phyloP scores from a whole-genome alignment of 768 basidiomycete genomes.

The Dendrothele bispora region DNA sequence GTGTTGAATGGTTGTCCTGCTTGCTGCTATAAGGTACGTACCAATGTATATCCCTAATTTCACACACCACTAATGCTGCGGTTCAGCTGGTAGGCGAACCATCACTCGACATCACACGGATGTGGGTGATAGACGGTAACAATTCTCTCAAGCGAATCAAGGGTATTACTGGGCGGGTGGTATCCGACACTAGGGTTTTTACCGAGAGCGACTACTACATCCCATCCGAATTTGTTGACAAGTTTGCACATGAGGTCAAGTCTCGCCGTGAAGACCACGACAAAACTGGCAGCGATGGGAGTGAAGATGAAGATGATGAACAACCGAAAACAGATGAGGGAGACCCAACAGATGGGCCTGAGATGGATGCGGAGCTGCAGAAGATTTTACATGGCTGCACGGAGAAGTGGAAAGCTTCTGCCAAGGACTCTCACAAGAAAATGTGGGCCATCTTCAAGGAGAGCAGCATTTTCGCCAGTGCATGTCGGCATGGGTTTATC shows the following conservation, averaged over 20 bases:
- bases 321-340: slow-evolving; percentile 4
- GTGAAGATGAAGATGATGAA: slow-evolving; percentile 5
- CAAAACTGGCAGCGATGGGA: slow-evolving; percentile 12
- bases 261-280: background rate
- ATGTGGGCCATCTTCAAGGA: background rate
- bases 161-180: slow-evolving; percentile 12
- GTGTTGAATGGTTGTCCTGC: slow-evolving; percentile 14
- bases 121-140: slow-evolving; percentile 33
- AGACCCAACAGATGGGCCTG: background rate
- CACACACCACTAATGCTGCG: background rate
- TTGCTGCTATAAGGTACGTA: slow-evolving; percentile 12
- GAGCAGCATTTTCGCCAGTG: background rate
- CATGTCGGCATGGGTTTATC: slow-evolving; percentile 26
- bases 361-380: background rate
- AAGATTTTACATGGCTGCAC: slow-evolving; percentile 21
- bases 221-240: slow-evolving; percentile 21
- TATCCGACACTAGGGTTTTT: slow-evolving; percentile 17
- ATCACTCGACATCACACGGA: slow-evolving; percentile 16
- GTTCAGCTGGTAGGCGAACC: slow-evolving; percentile 18
- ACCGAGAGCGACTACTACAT: slow-evolving; percentile 26
- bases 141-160: slow-evolving; percentile 30
- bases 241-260: slow-evolving; percentile 29
- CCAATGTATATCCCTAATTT: background rate
- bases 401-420: slow-evolving; percentile 12
- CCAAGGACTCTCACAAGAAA: background rate